Evolutionary conservation across 192 early-diverging fungal species (phyloP).

Genomic region (Umbelopsis vinacea): DNA sequence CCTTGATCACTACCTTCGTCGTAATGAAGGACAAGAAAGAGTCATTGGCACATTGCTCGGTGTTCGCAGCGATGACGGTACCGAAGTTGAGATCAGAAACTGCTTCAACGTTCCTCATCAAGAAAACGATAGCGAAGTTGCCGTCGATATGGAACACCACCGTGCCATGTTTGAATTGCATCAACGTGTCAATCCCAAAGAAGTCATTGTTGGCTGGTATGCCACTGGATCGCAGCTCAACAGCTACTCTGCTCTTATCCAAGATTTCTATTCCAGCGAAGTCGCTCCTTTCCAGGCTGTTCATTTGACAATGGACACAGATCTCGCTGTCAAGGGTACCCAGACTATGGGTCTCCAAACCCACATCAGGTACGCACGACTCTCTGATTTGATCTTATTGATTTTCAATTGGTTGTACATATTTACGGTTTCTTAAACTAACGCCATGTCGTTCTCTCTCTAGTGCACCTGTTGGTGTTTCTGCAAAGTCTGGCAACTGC

Average conservation of each 20-base stretch:
- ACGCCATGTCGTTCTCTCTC: background rate
- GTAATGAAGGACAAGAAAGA: slow-evolving; percentile 78
- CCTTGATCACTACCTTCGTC: slow-evolving; percentile 89
- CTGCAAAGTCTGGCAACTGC: slow-evolving; percentile 76
- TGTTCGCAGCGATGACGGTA: slow-evolving; percentile 84
- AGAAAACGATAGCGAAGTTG: slow-evolving; percentile 73
- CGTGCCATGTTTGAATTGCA: slow-evolving; percentile 85
- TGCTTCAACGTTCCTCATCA: slow-evolving; percentile 85
- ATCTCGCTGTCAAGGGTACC: slow-evolving; percentile 56
- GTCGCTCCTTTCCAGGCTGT: slow-evolving; percentile 76
- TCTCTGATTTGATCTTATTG: no score
- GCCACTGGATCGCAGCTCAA: slow-evolving; percentile 70
- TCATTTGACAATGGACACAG: slow-evolving; percentile 88
- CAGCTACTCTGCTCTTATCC: slow-evolving; percentile 73
- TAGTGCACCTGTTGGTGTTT: slow-evolving; percentile 77
- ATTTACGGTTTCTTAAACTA: no score
- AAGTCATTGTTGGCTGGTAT: slow-evolving; percentile 96
- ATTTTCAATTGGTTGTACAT: no score
- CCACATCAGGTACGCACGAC: slow-evolving; percentile 55
- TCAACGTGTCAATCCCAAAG: slow-evolving; percentile 85
- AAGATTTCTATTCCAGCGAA: slow-evolving; percentile 83
- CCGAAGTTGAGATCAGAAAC: slow-evolving; percentile 86
- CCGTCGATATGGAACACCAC: slow-evolving; percentile 91
- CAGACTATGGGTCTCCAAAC: slow-evolving; percentile 77
- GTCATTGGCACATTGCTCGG: slow-evolving; percentile 94